Percentiles rank a stretch among this genome's conserved stretches.
These are phyloP conservation scores for Hypoxylon sp. DNA, from an alignment of 2,329 filamentous ascomycete genomes.

Conservation along the genomic window DNA sequence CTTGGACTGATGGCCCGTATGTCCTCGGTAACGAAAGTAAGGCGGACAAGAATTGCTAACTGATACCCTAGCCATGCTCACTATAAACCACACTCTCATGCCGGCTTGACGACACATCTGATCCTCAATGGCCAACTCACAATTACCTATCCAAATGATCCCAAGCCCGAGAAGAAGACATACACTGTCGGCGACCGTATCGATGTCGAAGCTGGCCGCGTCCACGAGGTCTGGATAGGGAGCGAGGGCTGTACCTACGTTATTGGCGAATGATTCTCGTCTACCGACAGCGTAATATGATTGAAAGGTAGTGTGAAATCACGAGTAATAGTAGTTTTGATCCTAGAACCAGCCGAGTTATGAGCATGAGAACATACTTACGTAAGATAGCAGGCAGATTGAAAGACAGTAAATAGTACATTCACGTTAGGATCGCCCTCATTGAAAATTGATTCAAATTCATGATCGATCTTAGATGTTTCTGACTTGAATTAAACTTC, in stretches of 20 bases:
- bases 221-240: conserved; percentile 81
- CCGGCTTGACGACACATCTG: conserved; percentile 76
- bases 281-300: neutral
- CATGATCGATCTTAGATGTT: neutral
- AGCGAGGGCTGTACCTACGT: conserved; percentile 76
- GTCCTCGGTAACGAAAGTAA: conserved; percentile 52
- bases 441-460: too few relatives aligned
- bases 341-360: neutral
- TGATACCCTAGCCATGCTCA: conserved; percentile 70
- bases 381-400: neutral
- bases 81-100: conserved; percentile 77
- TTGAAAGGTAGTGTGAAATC: conserved; percentile 8
- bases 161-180: conserved; percentile 67
- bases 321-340: neutral
- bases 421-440: neutral
- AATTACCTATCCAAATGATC: conserved; percentile 75
- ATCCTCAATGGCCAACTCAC: conserved; percentile 76
- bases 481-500: neutral
- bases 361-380: neutral
- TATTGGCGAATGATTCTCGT: conserved; percentile 67
- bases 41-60: conserved; percentile 40
- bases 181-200: conserved; percentile 73
- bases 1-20: conserved; percentile 79
- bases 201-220: conserved; percentile 74
- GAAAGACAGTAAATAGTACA: neutral